Conservation (phyloP, 495 filamentous ascomycete genomes). For the Hypoxylon cercidicola region DNA sequence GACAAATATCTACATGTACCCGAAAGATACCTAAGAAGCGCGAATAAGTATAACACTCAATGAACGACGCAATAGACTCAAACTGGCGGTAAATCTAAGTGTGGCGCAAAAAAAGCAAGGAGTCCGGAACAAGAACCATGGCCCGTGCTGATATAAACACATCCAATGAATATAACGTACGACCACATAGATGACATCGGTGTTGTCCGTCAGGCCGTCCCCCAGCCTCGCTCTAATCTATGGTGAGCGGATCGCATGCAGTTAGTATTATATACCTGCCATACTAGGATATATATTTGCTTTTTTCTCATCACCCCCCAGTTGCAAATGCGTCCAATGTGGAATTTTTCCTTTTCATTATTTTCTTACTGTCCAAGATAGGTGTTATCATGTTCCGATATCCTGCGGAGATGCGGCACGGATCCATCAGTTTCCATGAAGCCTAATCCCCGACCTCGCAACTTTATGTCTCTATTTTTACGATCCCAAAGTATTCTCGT, state of each 20-base stretch:
- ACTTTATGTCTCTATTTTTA: background rate
- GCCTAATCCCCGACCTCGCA: slow-evolving; percentile 1
- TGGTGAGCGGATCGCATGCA: slow-evolving; percentile 30
- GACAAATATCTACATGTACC: background rate
- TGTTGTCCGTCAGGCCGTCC: slow-evolving; percentile 18
- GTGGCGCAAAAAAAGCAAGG: slow-evolving; percentile 14
- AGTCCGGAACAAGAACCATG: background rate
- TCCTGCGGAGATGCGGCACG: slow-evolving; percentile 1
- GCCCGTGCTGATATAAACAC: slow-evolving; percentile 8
- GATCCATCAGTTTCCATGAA: slow-evolving; percentile 21
- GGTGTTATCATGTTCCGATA: background rate
- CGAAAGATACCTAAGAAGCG: background rate
- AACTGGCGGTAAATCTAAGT: background rate
- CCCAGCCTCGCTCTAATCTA: slow-evolving; percentile 21
- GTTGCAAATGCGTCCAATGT: background rate
- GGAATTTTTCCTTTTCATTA: slow-evolving; percentile 6
- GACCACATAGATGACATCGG: slow-evolving; percentile 17
- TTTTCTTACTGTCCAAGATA: background rate
- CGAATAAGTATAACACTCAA: slow-evolving; percentile 1
- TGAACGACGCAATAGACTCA: background rate
- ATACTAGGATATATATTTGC: slow-evolving; percentile 16
- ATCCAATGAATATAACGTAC: slow-evolving; percentile 7
- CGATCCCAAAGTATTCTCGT: background rate
- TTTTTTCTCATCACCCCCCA: slow-evolving; percentile 19
- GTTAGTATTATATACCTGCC: slow-evolving; percentile 23